These are phyloP conservation scores for Schizophyllum amplum DNA, from an alignment of 1,284 basidiomycete genomes.

Conservation along the genomic window DNA sequence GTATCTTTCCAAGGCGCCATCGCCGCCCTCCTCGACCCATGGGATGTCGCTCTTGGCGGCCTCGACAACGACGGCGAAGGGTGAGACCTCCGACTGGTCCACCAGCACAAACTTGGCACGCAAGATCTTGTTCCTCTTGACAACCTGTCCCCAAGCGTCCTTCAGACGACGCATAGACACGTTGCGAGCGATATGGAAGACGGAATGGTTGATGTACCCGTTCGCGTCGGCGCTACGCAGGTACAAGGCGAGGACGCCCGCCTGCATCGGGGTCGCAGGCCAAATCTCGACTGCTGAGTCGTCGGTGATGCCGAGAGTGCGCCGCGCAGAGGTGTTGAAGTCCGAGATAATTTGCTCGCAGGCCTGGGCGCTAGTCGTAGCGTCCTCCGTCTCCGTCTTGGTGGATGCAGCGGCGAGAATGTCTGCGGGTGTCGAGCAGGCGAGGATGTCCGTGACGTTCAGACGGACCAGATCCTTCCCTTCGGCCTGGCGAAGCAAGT, in stretches of 20 bases:
- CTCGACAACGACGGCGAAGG: constrained; percentile 4
- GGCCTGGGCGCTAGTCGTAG: background rate
- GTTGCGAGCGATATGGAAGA: constrained; percentile 2
- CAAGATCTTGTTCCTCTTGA: constrained; percentile 5
- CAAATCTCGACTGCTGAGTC: constrained; percentile 2
- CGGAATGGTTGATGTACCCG: constrained; percentile 7
- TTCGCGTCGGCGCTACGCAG: constrained; percentile 1
- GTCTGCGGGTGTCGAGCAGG: background rate
- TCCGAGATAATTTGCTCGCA: constrained; percentile 1
- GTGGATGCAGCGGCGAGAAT: background rate
- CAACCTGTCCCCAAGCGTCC: constrained; percentile 3
- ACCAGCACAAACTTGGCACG: constrained; percentile 7
- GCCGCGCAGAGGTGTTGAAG: constrained; percentile 1
- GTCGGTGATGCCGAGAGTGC: constrained; percentile 3
- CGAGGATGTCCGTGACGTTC: background rate
- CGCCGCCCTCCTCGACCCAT: constrained; percentile 3
- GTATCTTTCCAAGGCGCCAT: background rate
- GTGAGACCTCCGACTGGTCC: constrained; percentile 4
- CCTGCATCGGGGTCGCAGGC: constrained; percentile 8
- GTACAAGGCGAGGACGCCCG: constrained; percentile 6
- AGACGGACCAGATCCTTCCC: background rate
- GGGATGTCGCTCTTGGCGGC: background rate
- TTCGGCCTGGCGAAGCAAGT: background rate
- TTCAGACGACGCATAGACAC: constrained; percentile 3
- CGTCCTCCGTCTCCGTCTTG: background rate